A percentile compares a stretch with the other conserved stretches of the same genome.
Conservation (phyloP, 2,329 filamentous ascomycete genomes). For the Fusarium transvaalense region DNA sequence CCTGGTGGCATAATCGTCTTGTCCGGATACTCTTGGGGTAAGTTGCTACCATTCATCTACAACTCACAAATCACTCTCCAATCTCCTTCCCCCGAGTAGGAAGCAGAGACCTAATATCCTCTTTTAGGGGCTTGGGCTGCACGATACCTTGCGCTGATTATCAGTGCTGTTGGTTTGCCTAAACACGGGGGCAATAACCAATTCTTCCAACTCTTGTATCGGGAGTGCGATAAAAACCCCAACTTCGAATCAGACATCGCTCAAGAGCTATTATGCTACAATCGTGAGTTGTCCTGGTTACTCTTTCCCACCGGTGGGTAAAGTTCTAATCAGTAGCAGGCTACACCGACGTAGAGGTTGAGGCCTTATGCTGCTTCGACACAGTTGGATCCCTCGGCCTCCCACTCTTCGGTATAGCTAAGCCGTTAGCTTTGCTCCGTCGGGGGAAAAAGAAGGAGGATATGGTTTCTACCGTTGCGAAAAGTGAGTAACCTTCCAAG, state of each 20-base stretch:
- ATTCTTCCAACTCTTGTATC: neutral
- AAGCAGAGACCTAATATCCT: no score
- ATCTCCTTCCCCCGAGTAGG: no score
- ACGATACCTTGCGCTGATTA: neutral
- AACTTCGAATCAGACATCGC: neutral
- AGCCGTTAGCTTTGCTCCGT: neutral
- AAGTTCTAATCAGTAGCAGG: neutral
- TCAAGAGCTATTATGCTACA: neutral
- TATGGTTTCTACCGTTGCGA: neutral
- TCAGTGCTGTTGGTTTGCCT: neutral
- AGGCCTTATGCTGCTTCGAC: neutral
- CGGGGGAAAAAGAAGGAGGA: neutral
- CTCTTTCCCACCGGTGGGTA: no score
- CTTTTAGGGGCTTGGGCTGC: neutral
- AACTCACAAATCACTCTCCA: no score
- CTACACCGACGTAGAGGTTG: neutral
- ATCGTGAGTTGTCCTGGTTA: no score
- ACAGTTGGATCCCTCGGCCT: neutral
- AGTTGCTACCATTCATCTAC: no score
- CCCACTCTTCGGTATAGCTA: neutral
- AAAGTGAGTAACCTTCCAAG: no score
- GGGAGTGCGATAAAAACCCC: neutral
- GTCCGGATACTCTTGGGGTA: neutral
- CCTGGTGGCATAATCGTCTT: neutral
- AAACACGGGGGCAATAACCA: accelerated